Base-by-base conservation (phyloP, 2,329 filamentous ascomycete genomes). In the Trichoderma sp. region DNA sequence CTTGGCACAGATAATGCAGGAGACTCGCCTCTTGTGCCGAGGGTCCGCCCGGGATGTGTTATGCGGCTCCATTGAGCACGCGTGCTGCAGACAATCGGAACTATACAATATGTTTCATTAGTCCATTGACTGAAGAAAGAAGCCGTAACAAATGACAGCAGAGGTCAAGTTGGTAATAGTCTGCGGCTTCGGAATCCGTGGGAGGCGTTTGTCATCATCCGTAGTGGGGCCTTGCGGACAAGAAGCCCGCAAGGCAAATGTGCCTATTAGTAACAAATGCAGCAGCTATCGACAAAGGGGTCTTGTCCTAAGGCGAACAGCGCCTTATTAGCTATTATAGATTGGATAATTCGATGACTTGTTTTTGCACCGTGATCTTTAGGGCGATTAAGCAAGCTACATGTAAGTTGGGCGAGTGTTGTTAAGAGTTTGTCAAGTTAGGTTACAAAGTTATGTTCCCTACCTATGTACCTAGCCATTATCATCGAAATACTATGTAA, bases 351-450 rank as follows among this genome's bases (percentile, higher is more conserved):
- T n/a, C 7, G 0, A 45, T n/a, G 41, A 4, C 0, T 9, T 9
- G 3, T 45, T n/a, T 0, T n/a, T 1, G 1, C 1, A 0, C 7
- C 16, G 41, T 9, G 0, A 0, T 18, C 41, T 4, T n/a, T 1
- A 8, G 0, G 3, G 41, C 4, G 41, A 7, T 9, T 45, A 45
- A 0, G 3, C 41, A 45, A 45, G 41, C 16, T n/a, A n/a, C n/a
- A n/a, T n/a, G n/a, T n/a, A n/a, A 0, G 3, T 45, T 45, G 16
- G 18, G 0, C 1, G 41, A n/a, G 18, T n/a, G 41, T 45, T 16
- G 38, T 45, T 6, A 38, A 38, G 4, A 27, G 27, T 27, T 27
- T 4, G 27, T 27, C 27, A n/a, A n/a, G n/a, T n/a, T n/a, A n/a
- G n/a, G n/a, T n/a, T n/a, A n/a, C n/a, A n/a, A n/a, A n/a, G n/a